Conservation (phyloP, 176 grass and related monocot species). For the Themeda triandra region DNA sequence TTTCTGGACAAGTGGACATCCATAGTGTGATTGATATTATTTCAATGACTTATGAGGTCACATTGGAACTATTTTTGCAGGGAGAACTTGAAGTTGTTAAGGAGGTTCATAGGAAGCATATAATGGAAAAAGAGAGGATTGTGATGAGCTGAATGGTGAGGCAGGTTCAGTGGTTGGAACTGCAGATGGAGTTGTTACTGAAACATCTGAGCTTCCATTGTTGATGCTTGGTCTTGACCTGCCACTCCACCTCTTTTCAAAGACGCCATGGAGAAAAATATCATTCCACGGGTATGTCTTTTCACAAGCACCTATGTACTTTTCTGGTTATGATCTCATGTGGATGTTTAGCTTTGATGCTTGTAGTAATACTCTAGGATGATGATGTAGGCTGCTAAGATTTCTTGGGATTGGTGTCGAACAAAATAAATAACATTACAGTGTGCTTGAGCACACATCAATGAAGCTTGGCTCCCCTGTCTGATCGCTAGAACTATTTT, state of each 20-base stretch:
- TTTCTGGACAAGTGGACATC: conserved; percentile 11
- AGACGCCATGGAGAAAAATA: conserved; percentile 99
- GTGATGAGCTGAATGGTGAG: conserved; percentile 51
- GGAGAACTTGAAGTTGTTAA: conserved; percentile 98
- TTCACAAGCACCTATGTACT: not conserved
- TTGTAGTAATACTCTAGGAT: not conserved
- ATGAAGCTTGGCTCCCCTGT: not conserved
- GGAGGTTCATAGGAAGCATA: conserved; percentile 62
- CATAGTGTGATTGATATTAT: conserved; percentile 7
- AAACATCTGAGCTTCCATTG: conserved; percentile 82
- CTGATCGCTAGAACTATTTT: not conserved
- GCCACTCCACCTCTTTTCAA: conserved; percentile 97
- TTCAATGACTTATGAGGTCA: not conserved
- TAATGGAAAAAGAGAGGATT: conserved; percentile 58
- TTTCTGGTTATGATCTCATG: not conserved
- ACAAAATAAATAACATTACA: not conserved
- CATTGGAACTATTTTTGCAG: conserved; percentile 39
- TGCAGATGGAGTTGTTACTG: conserved; percentile 43
- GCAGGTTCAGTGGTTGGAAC: conserved; percentile 36
- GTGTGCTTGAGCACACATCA: not conserved
- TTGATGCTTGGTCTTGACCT: conserved; percentile 96
- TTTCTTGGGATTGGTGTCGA: not conserved
- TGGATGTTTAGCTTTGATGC: not conserved
- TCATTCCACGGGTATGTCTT: conserved; percentile 86
- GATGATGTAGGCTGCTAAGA: not conserved